Conservation (phyloP, 2,329 filamentous ascomycete genomes). For the Cladosporium phlei region DNA sequence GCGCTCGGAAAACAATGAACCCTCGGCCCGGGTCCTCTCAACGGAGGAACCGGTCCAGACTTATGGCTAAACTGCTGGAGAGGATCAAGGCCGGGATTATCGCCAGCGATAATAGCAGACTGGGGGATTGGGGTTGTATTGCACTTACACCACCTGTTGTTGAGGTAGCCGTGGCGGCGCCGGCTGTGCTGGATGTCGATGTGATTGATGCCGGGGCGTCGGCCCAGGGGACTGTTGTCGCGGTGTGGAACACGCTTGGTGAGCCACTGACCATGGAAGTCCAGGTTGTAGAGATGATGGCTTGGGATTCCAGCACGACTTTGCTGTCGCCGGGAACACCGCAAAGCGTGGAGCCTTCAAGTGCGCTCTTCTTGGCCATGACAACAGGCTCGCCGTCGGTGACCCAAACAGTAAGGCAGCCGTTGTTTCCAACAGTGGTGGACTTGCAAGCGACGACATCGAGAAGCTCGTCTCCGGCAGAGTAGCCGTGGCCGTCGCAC, state of each 20-base stretch:
- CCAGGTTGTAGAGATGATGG: constrained; percentile 10
- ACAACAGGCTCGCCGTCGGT: constrained; percentile 9
- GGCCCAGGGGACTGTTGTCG: constrained; percentile 4
- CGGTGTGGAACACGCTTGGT: constrained; percentile 6
- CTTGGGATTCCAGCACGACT: constrained; percentile 3
- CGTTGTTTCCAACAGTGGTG: constrained; percentile 1
- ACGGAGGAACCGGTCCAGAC: constrained; percentile 9
- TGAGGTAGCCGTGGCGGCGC: neutral
- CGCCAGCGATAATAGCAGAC: constrained; percentile 10
- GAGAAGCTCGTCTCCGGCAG: constrained; percentile 2
- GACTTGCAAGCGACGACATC: constrained; percentile 10
- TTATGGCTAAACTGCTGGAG: constrained; percentile 7
- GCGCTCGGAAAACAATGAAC: constrained; percentile 8
- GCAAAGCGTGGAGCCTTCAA: constrained; percentile 9
- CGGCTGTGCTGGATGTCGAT: neutral
- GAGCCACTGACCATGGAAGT: neutral
- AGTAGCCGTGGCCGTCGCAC: constrained; percentile 11
- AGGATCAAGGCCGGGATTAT: constrained; percentile 12
- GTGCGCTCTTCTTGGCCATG: constrained; percentile 1
- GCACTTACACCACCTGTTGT: constrained; percentile 11
- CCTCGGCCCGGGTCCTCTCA: constrained; percentile 6
- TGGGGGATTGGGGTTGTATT: constrained; percentile 4
- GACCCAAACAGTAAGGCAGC: constrained; percentile 6
- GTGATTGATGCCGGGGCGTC: constrained; percentile 9
- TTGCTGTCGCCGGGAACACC: neutral